A percentile compares a stretch with the other conserved stretches of the same genome.
phyloP scores from a whole-genome alignment of 257 asterid species.

The Rubia yunnanensis region DNA sequence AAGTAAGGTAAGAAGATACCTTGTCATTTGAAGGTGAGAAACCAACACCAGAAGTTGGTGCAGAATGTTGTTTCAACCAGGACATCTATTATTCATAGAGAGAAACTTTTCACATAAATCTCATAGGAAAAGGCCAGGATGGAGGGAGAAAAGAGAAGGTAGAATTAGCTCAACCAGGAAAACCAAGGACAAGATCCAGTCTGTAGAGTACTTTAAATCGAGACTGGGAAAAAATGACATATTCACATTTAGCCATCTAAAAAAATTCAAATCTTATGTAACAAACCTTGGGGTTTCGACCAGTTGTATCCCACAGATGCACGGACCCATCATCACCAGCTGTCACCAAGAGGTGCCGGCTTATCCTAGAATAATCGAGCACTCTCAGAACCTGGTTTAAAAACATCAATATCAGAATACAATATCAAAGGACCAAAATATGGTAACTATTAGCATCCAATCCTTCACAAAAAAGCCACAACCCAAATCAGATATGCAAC shows the following conservation, averaged over 20 bases:
- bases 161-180: conserved; percentile 10
- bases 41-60: conserved; percentile 90
- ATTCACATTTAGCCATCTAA: conserved; percentile 13
- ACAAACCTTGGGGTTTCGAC: conserved; percentile 88
- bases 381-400: conserved; percentile 78
- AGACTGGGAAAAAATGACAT: not conserved
- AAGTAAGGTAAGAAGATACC: conserved; percentile 38
- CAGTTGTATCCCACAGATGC: conserved; percentile 97
- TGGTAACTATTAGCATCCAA: conserved; percentile 7
- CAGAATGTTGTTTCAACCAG: conserved; percentile 97
- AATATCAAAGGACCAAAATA: conserved; percentile 14
- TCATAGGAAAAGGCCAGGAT: not conserved
- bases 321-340: conserved; percentile 99
- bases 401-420: conserved; percentile 25
- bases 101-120: not conserved
- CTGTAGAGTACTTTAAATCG: not conserved
- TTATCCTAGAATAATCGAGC: conserved; percentile 89
- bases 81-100: conserved; percentile 46
- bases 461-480: conserved; percentile 10
- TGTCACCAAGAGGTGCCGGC: conserved; percentile 93
- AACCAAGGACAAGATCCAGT: conserved; percentile 2
- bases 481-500: conserved; percentile 29
- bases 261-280: conserved; percentile 7
- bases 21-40: conserved; percentile 95
- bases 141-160: not conserved